Base-by-base conservation (phyloP, 78 protist species). In the Acrasis kona region DNA sequence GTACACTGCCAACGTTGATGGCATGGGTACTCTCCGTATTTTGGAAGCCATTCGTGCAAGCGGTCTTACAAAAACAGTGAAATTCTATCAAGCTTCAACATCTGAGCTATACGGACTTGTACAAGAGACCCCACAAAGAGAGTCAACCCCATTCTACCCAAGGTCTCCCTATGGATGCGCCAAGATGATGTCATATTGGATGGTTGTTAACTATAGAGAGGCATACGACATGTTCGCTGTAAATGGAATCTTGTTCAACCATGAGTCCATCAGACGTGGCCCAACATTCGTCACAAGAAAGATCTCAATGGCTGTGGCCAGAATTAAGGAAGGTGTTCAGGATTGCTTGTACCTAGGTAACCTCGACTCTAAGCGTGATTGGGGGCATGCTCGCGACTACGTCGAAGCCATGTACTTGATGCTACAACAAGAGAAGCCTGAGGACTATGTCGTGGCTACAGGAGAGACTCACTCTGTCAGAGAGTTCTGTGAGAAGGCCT, bases 121-220 rank as follows among this genome's bases (percentile, higher is more conserved):
- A 27, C 91, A 74, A 19, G 96, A 91, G 78, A n/a, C n/a, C n/a
- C 89, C 91, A 27, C 81, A 88, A 6, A 77, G 2, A 1, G 98
- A 95, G 77, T 87, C 82, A 50, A 95, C 98, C n/a, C 98, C 96
- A 39, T 95, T 95, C 86, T 88, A 93, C 82, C 96, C 98, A 37
- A 89, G 98, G 67, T 88, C 93, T 31, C 94, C 97, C 29, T 93
- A 68, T 5, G 89, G 88, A 0, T 88, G 85, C 28, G 96, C 98
- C 58, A 95, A 95, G 82, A 91, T 84, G 75, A 91, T 82, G 72
- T 96, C 87, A 2, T 95, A 74, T 87, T 95, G 98, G 98, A 87
- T 78, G 12, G 37, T 72, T 10, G 92, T 90, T 39, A 95, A 95
- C 89, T 95, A 95, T 79, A 87, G 98, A 41, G 96, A 95, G 79